Base-by-base conservation (phyloP, 495 filamentous ascomycete genomes). In the Diplogelasinospora grovesii region DNA sequence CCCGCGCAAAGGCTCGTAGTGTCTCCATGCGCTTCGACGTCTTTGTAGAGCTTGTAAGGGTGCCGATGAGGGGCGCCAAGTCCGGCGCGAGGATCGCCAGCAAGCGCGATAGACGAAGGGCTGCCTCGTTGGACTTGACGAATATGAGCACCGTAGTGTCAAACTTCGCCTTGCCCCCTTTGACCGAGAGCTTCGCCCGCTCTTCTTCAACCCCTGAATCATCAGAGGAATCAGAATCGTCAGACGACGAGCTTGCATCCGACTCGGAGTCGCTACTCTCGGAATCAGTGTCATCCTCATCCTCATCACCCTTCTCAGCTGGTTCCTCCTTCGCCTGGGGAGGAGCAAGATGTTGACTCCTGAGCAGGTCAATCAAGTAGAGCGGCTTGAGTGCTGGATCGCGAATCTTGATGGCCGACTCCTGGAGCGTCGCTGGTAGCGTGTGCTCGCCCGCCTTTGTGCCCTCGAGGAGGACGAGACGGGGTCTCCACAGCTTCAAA, bases 341-440 rank as follows among this genome's bases (percentile, higher is more conserved):
- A 16, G 46, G 41, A 25, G 34, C 39, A 41, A 69, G 43, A 30
- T 62, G 42, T 16, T 50, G 43, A 48, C 65, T 71, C 33, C 65
- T 60, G 23, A 88, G 69, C 27, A 89, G 53, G 30, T 77, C 71
- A 23, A 81, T 42, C 13, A 98, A 71, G 54, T 88, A 88, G 6
- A 98, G 68, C 1, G 92, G 90, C 63, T 97, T 98, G 15, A 86
- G 71, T 24, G 74, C 75, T 11, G 74, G 79, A 48, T 93, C 82
- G 13, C 75, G 74, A 18, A 95, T 77, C 22, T 85, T 77, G 13
- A 95, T 64, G 14, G 79, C 83, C 36, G 69, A 75, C 59, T 98
- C 92, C 22, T 71, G 56, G 27, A 98, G 68, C 0, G 74, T 73
- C 1, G 73, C 54, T 0, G 92, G 90, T 0, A 96, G 65, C 10